Evolutionary conservation across 345 rosid species (phyloP).

Genomic region (Eucalyptus camaldulensis): DNA sequence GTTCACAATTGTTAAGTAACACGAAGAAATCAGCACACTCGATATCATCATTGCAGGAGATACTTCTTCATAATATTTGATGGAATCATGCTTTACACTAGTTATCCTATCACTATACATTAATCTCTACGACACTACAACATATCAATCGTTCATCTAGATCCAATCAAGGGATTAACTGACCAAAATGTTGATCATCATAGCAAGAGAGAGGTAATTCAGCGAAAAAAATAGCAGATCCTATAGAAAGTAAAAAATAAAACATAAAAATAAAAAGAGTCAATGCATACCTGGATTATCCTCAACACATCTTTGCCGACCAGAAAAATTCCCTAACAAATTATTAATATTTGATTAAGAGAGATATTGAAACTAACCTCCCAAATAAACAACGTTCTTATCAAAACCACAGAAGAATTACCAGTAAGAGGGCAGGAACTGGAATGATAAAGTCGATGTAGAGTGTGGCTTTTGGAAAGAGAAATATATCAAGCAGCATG

Average conservation of each 20-base stretch:
- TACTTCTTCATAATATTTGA: not conserved
- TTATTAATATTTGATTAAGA: not conserved
- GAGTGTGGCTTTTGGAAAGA: constrained; percentile 62
- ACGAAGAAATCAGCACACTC: too few species aligned
- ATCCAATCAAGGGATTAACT: not conserved
- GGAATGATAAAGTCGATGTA: constrained; percentile 61
- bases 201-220: not conserved
- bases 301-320: constrained; percentile 69
- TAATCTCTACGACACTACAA: not conserved
- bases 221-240: not conserved
- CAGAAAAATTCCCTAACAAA: constrained; percentile 57
- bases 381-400: not conserved
- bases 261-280: not conserved
- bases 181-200: not conserved
- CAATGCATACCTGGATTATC: constrained; percentile 43
- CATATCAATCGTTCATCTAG: not conserved
- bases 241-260: not conserved
- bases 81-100: not conserved
- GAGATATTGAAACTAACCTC: not conserved
- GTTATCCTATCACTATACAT: not conserved
- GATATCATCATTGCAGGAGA: not conserved
- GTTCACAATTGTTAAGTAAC: too few species aligned
- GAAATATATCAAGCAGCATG: constrained; percentile 74
- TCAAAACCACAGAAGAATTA: constrained; percentile 13
- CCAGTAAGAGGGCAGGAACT: constrained; percentile 80